These are phyloP conservation scores for Xylariomycetidae sp. DNA, from an alignment of 2,329 filamentous ascomycete genomes.

Conservation along the genomic window DNA sequence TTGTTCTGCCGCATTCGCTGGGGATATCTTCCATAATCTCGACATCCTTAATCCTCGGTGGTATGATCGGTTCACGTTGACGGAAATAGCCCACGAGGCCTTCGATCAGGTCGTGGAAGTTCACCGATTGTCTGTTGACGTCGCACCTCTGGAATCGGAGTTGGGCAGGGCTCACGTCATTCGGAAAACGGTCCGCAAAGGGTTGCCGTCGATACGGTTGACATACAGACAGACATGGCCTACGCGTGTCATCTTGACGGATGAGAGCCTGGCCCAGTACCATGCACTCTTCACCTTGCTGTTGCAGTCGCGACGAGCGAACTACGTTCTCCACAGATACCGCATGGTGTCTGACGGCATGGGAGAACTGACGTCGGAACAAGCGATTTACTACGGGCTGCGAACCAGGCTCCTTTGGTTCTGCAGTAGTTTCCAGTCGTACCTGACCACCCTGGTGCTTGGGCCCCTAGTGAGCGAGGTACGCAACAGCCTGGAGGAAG, in stretches of 20 bases:
- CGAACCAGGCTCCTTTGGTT: slow-evolving; percentile 74
- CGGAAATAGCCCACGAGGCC: slow-evolving; percentile 68
- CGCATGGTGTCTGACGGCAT: slow-evolving; percentile 37
- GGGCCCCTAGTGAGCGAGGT: slow-evolving; percentile 54
- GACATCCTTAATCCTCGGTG: slow-evolving; percentile 56
- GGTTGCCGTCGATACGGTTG: slow-evolving; percentile 58
- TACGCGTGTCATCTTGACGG: slow-evolving; percentile 65
- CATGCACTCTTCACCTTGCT: slow-evolving; percentile 69
- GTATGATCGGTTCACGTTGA: slow-evolving; percentile 78
- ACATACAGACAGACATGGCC: slow-evolving; percentile 64
- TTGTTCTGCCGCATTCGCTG: slow-evolving; percentile 58
- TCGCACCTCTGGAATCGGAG: slow-evolving; percentile 34
- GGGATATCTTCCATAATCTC: slow-evolving; percentile 67
- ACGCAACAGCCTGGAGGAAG: slow-evolving; percentile 46
- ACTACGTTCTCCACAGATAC: slow-evolving; percentile 56
- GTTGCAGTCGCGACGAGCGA: slow-evolving; percentile 69
- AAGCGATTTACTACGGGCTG: slow-evolving; percentile 50
- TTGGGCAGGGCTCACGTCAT: slow-evolving; percentile 39
- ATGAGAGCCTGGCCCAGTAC: slow-evolving; percentile 58
- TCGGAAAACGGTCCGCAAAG: slow-evolving; percentile 52
- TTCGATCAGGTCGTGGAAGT: slow-evolving; percentile 55
- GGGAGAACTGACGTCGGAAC: slow-evolving; percentile 33
- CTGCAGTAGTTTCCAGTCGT: slow-evolving; percentile 65
- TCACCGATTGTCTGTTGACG: slow-evolving; percentile 56
- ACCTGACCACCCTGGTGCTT: slow-evolving; percentile 69